Evolutionary conservation across 2,329 filamentous ascomycete species (phyloP).

Genomic region (Colletotrichum sp.): DNA sequence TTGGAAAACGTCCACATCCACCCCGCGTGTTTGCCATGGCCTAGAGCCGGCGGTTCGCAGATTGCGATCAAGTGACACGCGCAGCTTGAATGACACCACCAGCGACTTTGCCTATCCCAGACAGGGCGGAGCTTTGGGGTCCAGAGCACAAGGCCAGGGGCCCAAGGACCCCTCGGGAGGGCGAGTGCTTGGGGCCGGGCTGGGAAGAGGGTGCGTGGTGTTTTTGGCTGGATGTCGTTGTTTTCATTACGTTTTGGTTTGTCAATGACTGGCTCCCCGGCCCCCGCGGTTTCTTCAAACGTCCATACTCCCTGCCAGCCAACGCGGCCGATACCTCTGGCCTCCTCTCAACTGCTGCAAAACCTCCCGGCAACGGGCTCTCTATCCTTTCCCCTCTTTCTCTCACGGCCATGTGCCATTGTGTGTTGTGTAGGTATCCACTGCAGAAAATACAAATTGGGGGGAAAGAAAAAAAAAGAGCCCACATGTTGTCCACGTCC

Average conservation of each 20-base stretch:
- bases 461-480: background rate
- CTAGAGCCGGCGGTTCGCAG: background rate
- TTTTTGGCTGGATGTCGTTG: slow-evolving; percentile 15
- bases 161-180: background rate
- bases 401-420: background rate
- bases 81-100: slow-evolving; percentile 9
- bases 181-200: background rate
- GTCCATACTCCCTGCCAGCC: background rate
- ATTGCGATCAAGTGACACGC: slow-evolving; percentile 13
- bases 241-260: slow-evolving; percentile 25
- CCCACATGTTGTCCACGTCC: background rate
- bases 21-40: slow-evolving; percentile 1
- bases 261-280: slow-evolving; percentile 1
- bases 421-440: background rate
- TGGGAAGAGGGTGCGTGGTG: background rate
- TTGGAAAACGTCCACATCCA: background rate
- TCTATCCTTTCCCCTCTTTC: background rate
- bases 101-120: slow-evolving; percentile 5
- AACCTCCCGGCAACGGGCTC: background rate
- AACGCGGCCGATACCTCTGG: background rate
- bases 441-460: background rate
- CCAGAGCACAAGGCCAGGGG: background rate
- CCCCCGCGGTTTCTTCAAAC: background rate
- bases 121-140: background rate
- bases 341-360: background rate